Base-by-base conservation (phyloP, 306 rosid species). In the Trifolium repens region DNA sequence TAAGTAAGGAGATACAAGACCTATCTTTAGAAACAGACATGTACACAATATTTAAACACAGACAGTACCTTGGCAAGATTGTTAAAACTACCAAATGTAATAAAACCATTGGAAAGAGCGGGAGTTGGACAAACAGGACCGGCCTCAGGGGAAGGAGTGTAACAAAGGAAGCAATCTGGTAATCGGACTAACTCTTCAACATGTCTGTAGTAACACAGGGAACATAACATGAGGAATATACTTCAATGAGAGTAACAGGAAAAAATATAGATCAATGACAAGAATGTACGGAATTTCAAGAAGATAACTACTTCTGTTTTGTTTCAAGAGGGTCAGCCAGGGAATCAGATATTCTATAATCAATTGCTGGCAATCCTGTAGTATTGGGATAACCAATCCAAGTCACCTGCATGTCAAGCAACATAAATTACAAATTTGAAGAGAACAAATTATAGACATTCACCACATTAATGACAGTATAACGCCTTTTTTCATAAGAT, bases 351-450 rank as follows among this genome's bases (percentile, higher is more conserved):
- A 94, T 89, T 84, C 99, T 93, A 69, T 94, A 94, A 80, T 94
- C 99, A 84, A 94, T 88, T 16, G 98, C 71, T 62, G 98, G 98
- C 88, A 94, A 90, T 67, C 99, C 99, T 61, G 99, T 94, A 62
- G 99, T 94, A 84, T 94, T 94, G 39, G 99, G 99, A 80, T 94
- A 94, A 63, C 99, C 99, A 80, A 94, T 94, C 99, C 99, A 94
- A 77, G 98, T 92, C 64, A 90, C 99, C 99, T 94, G 80, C 65
- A 77, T 11, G 75, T 72, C 76, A 79, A 75, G 77, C 60, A 88
- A 77, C 12, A 58, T 49, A 27, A 58, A 69, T 47, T 22, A n/a
- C 70, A 65, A 44, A 35, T 54, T 34, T 10, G 53, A 57, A 80
- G 2, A 81, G 35, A 67, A 59, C 34, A 79, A 60, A 74, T 61